A percentile compares a stretch with the other conserved stretches of the same genome.
phyloP scores from a whole-genome alignment of 352 stramenopile species.

The Halophytophthora batemanensis region DNA sequence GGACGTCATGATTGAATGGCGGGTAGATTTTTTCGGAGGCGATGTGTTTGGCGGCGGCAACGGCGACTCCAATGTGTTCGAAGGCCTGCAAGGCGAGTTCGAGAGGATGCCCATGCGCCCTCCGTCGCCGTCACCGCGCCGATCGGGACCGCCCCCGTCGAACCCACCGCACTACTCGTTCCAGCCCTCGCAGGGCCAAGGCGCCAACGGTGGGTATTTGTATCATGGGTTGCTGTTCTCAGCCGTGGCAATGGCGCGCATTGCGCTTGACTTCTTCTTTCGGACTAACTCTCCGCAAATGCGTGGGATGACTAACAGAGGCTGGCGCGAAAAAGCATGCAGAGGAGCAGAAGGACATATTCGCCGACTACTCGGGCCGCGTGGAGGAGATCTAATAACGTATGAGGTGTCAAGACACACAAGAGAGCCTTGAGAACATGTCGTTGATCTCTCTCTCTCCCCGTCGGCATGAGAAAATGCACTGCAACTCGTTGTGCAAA shows the following conservation, averaged over 20 bases:
- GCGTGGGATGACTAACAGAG: slow-evolving; percentile 4
- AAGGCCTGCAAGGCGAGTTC: slow-evolving; percentile 63
- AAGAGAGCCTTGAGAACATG: no score
- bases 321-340: slow-evolving; percentile 28
- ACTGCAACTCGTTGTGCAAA: no score
- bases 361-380: slow-evolving; percentile 59
- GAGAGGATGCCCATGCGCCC: slow-evolving; percentile 56
- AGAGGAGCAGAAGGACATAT: slow-evolving; percentile 64
- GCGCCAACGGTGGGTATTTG: slow-evolving; percentile 23
- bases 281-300: neutral
- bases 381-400: slow-evolving; percentile 61
- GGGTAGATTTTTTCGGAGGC: slow-evolving; percentile 57
- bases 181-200: slow-evolving; percentile 44
- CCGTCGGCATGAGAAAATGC: no score
- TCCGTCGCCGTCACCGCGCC: slow-evolving; percentile 36
- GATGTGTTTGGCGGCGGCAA: slow-evolving; percentile 23
- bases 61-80: slow-evolving; percentile 44
- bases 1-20: neutral
- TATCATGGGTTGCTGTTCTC: neutral
- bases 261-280: neutral
- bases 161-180: slow-evolving; percentile 78
- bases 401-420: no score
- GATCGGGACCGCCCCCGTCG: slow-evolving; percentile 33
- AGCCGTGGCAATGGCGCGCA: neutral
- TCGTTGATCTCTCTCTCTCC: no score